Evolutionary conservation across 2,329 filamentous ascomycete genomes (phyloP), one percentile per base, ranked within the genome.

Genomic region (Rhexocercosporidium sp.): DNA sequence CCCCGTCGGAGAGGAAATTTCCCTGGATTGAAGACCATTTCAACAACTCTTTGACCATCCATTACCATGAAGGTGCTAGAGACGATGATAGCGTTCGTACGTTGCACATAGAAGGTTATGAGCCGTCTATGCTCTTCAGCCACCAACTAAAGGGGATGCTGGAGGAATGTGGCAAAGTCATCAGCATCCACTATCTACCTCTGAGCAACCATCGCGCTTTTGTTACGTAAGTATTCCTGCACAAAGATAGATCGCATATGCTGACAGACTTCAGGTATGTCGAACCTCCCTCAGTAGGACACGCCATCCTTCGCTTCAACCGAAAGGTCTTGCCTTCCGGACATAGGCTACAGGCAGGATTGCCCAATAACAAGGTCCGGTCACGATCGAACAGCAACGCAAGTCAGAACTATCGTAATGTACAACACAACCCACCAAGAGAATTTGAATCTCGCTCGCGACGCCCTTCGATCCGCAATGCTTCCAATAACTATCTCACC

Each of bases 101-200:
- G 3, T 14, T 61, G 37, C 57, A 61, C 37, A 49, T 75, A 61
- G 51, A 37, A 2, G 61, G 67, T 18, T 51, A 67, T 8, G 34
- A 66, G 27, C 25, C 47, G 22, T 34, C 59, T 12, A 59, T 64
- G 41, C 73, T 74, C 53, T 14, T 47, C 18, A 63, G 49, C 64
- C 69, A 59, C 62, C 37, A 59, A n/a, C 54, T 76, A 8, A 68
- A 70, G 29, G 25, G 63, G 0, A 34, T 75, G 16, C 69, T 75
- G 67, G 67, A 69, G 4, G 27, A 66, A 39, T 66, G 65, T 63
- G 75, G 75, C 11, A 59, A 51, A 20, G 70, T 76, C 25, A 68
- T 73, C 29, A 69, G 54, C 14, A 72, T 76, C 25, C 70, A 65
- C 34, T 73, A 65, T 44, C 47, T 72, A 3, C 34, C 63, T 31